phyloP scores from a whole-genome alignment of 2,329 filamentous ascomycete species.

The Cladosporium phlei region DNA sequence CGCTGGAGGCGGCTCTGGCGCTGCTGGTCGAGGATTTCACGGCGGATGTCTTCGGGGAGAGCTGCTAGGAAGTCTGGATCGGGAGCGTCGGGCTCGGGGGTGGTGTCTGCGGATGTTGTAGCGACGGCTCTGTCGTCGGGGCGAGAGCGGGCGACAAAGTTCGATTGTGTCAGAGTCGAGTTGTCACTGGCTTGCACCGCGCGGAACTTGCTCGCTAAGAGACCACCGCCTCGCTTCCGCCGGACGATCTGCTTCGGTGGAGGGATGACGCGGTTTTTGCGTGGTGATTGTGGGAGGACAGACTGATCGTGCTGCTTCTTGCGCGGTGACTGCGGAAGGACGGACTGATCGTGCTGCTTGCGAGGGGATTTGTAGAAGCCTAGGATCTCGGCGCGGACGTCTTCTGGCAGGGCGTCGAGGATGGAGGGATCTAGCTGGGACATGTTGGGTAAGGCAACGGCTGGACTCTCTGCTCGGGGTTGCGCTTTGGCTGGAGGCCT shows the following conservation, averaged over 20 bases:
- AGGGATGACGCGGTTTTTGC: constrained; percentile 52
- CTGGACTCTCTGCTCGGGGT: constrained; percentile 24
- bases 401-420: constrained; percentile 75
- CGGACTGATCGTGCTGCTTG: constrained; percentile 30
- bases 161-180: constrained; percentile 67
- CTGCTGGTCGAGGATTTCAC: constrained; percentile 74
- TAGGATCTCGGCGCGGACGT: constrained; percentile 79
- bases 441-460: constrained; percentile 51
- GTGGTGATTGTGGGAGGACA: constrained; percentile 46
- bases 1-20: constrained; percentile 57
- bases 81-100: constrained; percentile 45
- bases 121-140: constrained; percentile 16
- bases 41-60: constrained; percentile 73
- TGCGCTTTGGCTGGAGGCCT: constrained; percentile 5
- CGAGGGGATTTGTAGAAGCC: constrained; percentile 56
- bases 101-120: constrained; percentile 27
- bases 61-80: constrained; percentile 74
- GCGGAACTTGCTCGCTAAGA: constrained; percentile 44
- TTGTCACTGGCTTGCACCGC: constrained; percentile 41
- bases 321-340: constrained; percentile 47
- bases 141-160: constrained; percentile 51
- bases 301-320: constrained; percentile 40
- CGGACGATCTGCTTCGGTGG: constrained; percentile 58
- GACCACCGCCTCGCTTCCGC: constrained; percentile 57
- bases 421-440: constrained; percentile 82